These are phyloP conservation scores for Xylaria hypoxylon DNA, from an alignment of 2,329 filamentous ascomycete genomes.

Conservation along the genomic window DNA sequence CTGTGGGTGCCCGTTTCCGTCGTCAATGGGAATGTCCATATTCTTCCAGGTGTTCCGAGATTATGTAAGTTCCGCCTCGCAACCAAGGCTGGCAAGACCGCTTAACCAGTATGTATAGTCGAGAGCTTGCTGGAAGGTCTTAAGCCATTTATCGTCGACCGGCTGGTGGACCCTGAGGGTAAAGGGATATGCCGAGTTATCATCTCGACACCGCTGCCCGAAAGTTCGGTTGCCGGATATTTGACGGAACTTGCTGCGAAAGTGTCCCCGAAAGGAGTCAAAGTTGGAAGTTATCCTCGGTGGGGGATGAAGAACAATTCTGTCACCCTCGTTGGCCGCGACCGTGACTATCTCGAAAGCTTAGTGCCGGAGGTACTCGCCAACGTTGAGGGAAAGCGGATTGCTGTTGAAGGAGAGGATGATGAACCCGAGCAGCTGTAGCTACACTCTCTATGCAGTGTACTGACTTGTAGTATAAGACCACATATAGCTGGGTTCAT, in stretches of 20 bases:
- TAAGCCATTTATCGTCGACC: constrained; percentile 75
- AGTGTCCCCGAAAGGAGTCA: constrained; percentile 81
- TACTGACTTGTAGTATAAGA: no score
- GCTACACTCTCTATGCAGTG: no score
- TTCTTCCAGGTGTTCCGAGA: constrained; percentile 88
- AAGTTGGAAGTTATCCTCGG: constrained; percentile 94
- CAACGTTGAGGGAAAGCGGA: constrained; percentile 78
- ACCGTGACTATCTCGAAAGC: constrained; percentile 81
- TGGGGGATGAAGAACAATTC: constrained; percentile 92
- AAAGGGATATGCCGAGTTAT: constrained; percentile 83
- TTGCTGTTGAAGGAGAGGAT: constrained; percentile 77
- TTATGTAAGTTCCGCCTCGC: constrained; percentile 66
- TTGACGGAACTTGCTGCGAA: constrained; percentile 81
- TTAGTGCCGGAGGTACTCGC: constrained; percentile 81
- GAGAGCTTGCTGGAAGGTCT: constrained; percentile 81
- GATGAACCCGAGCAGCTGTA: constrained; percentile 56
- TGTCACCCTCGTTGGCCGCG: constrained; percentile 85
- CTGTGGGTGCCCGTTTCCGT: constrained; percentile 92
- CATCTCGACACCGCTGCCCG: constrained; percentile 87
- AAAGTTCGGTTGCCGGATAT: constrained; percentile 86
- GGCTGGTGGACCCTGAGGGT: constrained; percentile 81
- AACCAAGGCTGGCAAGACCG: not conserved
- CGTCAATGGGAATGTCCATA: constrained; percentile 93
- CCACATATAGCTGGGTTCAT: not conserved
- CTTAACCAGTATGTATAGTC: constrained; percentile 57